A percentile compares a stretch with the other conserved stretches of the same genome.
These are phyloP conservation scores for Zygosaccharomyces rouxii DNA, from an alignment of 805 yeast genomes.

Conservation along the genomic window DNA sequence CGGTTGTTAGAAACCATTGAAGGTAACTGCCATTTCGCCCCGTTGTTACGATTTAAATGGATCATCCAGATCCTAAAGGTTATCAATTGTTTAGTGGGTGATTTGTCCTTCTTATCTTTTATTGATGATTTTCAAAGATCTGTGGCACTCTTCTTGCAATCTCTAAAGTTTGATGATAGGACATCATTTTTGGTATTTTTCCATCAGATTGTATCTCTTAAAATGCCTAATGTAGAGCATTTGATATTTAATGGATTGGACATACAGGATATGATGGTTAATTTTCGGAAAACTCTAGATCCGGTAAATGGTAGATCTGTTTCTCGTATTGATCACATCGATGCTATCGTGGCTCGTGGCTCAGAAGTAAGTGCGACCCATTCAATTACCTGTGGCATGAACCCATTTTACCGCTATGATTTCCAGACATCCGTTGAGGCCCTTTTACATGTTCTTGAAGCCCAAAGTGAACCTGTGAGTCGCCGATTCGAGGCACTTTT, in stretches of 20 bases:
- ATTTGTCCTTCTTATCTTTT: slow-evolving; percentile 12
- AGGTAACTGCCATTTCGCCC: background rate
- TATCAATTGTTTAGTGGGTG: slow-evolving; percentile 13
- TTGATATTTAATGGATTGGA: slow-evolving; percentile 9
- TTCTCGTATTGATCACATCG: background rate
- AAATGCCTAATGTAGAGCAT: slow-evolving; percentile 4
- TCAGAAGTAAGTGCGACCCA: background rate
- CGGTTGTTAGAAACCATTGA: slow-evolving; percentile 15
- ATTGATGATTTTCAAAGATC: slow-evolving; percentile 13
- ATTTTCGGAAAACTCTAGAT: slow-evolving; percentile 1
- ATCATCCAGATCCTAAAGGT: slow-evolving; percentile 16
- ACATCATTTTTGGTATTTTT: slow-evolving; percentile 2
- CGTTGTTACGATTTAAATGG: slow-evolving; percentile 13
- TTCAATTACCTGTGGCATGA: background rate
- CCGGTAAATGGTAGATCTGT: background rate
- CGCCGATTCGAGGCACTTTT: slow-evolving; percentile 1
- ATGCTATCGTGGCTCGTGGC: slow-evolving; percentile 1
- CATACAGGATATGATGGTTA: slow-evolving; percentile 1
- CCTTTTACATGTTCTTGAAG: slow-evolving; percentile 7
- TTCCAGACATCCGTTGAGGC: slow-evolving; percentile 6
- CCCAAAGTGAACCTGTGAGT: background rate
- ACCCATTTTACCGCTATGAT: background rate
- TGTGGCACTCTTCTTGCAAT: background rate
- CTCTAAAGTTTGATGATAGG: slow-evolving; percentile 3
- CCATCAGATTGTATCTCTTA: slow-evolving; percentile 4